A percentile compares a stretch with the other conserved stretches of the same genome.
These are phyloP conservation scores for Apiotrichum mycotoxinovorans DNA, from an alignment of 1,284 basidiomycete genomes.

Conservation along the genomic window DNA sequence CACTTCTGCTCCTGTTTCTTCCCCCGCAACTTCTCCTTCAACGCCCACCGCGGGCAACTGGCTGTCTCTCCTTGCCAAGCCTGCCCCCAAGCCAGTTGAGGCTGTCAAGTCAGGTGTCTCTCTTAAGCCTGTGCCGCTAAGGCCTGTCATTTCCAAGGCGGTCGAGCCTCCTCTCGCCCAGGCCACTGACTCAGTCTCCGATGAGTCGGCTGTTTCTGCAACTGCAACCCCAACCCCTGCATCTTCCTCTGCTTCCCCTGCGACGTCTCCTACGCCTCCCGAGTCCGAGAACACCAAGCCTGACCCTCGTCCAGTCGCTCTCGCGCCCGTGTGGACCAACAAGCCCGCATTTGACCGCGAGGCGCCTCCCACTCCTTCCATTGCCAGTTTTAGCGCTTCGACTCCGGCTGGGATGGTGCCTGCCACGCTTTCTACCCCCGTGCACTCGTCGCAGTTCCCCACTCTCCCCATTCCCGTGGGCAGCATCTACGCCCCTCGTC, in stretches of 20 bases:
- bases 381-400: background rate
- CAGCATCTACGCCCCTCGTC: background rate
- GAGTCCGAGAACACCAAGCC: background rate
- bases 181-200: background rate
- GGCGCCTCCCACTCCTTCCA: background rate
- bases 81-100: no score
- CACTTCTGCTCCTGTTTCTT: no score
- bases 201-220: background rate
- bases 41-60: no score
- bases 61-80: no score
- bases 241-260: background rate
- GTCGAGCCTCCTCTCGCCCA: no score
- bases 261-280: background rate
- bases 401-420: slow-evolving; percentile 6
- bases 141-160: background rate
- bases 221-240: background rate
- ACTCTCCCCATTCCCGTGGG: background rate
- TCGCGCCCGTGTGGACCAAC: slow-evolving; percentile 7
- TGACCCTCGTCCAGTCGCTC: slow-evolving; percentile 1
- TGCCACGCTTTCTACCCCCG: background rate
- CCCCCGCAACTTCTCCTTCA: no score
- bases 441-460: background rate
- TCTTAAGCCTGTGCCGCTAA: no score
- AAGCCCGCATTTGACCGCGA: background rate
- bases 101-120: no score